Conservation (phyloP, 2,329 filamentous ascomycete genomes). For the Phyllosticta ampelicida region DNA sequence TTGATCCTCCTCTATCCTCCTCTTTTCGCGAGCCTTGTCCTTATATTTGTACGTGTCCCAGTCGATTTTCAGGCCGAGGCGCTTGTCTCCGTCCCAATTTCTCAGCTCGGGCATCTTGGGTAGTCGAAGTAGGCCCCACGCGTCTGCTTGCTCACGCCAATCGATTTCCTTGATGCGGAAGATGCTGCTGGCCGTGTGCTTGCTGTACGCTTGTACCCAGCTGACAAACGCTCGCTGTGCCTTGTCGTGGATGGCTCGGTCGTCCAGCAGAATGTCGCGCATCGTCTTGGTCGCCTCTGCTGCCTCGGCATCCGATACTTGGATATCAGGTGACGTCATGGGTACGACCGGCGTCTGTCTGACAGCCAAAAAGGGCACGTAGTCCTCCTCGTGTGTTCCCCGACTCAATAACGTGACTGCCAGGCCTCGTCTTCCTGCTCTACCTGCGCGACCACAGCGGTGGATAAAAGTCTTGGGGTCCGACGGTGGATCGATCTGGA, state of each 20-base stretch:
- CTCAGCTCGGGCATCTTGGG: constrained; percentile 84
- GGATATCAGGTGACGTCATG: constrained; percentile 47
- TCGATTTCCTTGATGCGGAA: constrained; percentile 74
- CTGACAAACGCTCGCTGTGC: constrained; percentile 86
- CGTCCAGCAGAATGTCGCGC: constrained; percentile 46
- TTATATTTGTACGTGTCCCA: constrained; percentile 33
- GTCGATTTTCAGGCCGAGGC: constrained; percentile 30
- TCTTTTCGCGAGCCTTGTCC: constrained; percentile 34
- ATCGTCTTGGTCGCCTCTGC: constrained; percentile 47
- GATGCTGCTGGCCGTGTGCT: constrained; percentile 83
- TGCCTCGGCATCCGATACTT: constrained; percentile 52
- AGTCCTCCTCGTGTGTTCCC: constrained; percentile 71
- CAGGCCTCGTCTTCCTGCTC: constrained; percentile 60
- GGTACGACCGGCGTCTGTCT: constrained; percentile 72
- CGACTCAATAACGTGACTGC: constrained; percentile 79
- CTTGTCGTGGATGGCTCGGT: constrained; percentile 69
- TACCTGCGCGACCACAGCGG: constrained; percentile 52
- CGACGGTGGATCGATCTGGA: constrained; percentile 75
- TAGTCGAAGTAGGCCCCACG: constrained; percentile 77
- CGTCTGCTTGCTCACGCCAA: constrained; percentile 69
- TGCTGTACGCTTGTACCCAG: constrained; percentile 84
- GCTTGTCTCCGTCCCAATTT: constrained; percentile 35
- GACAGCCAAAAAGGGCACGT: constrained; percentile 74
- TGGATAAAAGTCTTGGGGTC: constrained; percentile 78
- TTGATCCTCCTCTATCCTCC: constrained; percentile 27